Percentiles rank a stretch among this genome's conserved stretches.
Evolutionary conservation across 1,284 basidiomycete species (phyloP).

Genomic region (Gymnopus androsaceus): DNA sequence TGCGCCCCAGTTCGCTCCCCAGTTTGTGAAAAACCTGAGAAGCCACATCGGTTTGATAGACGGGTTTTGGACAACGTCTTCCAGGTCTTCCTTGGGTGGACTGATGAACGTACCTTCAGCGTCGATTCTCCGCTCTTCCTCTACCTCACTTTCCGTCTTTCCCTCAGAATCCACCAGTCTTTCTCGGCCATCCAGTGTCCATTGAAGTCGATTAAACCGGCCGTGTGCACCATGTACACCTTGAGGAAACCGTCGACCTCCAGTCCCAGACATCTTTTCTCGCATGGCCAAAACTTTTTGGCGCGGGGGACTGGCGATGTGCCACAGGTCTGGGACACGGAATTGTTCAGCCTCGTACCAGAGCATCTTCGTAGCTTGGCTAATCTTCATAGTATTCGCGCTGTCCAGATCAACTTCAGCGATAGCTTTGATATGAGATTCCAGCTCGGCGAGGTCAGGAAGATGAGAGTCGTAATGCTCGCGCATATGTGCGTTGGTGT

Average conservation of each 20-base stretch:
- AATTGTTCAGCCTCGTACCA: slow-evolving; percentile 73
- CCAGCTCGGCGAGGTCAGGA: slow-evolving; percentile 46
- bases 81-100: slow-evolving; percentile 43
- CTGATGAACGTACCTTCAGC: slow-evolving; percentile 29
- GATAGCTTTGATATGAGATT: slow-evolving; percentile 46
- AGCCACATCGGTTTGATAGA: slow-evolving; percentile 74
- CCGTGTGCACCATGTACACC: slow-evolving; percentile 58
- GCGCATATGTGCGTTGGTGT: slow-evolving; percentile 55
- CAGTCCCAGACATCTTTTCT: slow-evolving; percentile 58
- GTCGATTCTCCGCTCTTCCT: slow-evolving; percentile 61
- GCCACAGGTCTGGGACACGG: slow-evolving; percentile 63
- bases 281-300: slow-evolving; percentile 63
- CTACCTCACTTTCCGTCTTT: slow-evolving; percentile 72
- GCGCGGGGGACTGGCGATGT: slow-evolving; percentile 60
- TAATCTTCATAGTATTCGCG: slow-evolving; percentile 50
- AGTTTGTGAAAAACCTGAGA: slow-evolving; percentile 70
- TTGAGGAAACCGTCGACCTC: slow-evolving; percentile 39
- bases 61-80: slow-evolving; percentile 57
- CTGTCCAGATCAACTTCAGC: slow-evolving; percentile 52
- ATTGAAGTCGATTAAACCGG: slow-evolving; percentile 63
- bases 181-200: slow-evolving; percentile 63
- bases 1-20: slow-evolving; percentile 55
- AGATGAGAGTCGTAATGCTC: slow-evolving; percentile 57
- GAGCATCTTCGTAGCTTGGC: slow-evolving; percentile 66
- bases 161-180: slow-evolving; percentile 66